These are phyloP conservation scores for Asterella californica DNA, from an alignment of 225 moss, liverwort and hornwort species.

Conservation along the genomic window DNA sequence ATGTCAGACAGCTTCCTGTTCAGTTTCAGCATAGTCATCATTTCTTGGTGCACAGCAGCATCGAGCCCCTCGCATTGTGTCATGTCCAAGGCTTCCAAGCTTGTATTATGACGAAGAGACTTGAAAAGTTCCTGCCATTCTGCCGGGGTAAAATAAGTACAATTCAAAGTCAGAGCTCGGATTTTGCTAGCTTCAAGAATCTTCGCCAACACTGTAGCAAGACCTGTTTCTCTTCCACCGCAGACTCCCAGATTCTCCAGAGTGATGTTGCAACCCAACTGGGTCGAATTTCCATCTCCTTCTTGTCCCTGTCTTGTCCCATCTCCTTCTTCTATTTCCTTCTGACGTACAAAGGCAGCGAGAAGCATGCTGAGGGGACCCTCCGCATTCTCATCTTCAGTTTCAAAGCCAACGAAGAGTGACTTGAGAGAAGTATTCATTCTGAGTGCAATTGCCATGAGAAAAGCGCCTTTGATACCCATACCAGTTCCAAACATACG, in stretches of 20 bases:
- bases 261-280: not conserved
- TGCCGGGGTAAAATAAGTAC: constrained; percentile 10
- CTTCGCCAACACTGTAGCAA: not conserved
- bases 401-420: constrained; percentile 20
- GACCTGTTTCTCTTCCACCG: constrained; percentile 21
- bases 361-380: constrained; percentile 16
- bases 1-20: constrained; percentile 8
- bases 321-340: not conserved
- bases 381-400: constrained; percentile 18
- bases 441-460: constrained; percentile 3
- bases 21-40: constrained; percentile 13
- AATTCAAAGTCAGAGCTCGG: constrained; percentile 21
- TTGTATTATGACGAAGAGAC: constrained; percentile 7
- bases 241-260: constrained; percentile 23
- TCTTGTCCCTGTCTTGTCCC: not conserved
- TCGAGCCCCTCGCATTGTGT: constrained; percentile 20
- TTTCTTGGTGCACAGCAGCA: constrained; percentile 11
- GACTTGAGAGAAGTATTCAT: constrained; percentile 18
- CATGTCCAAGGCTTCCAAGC: constrained; percentile 22
- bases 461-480: constrained; percentile 17
- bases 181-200: constrained; percentile 9
- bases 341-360: constrained; percentile 12
- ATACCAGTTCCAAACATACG: constrained; percentile 27
- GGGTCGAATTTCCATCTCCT: not conserved
- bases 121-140: constrained; percentile 17